Conservation (phyloP, 345 rosid species). For the Crucihimalaya himalaica region DNA sequence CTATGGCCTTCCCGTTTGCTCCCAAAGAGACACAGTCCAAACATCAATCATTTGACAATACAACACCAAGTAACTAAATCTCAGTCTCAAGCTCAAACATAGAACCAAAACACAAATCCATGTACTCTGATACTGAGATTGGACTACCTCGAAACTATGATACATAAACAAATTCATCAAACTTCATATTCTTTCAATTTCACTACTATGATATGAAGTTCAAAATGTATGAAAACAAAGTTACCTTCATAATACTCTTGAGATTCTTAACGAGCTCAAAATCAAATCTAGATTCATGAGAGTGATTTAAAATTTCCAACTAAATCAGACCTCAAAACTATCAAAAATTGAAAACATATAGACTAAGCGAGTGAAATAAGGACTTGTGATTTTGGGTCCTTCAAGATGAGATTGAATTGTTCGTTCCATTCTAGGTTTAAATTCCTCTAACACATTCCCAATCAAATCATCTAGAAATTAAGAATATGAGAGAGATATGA, state of each 20-base stretch:
- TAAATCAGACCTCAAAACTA: not conserved
- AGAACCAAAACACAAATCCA: slow-evolving; percentile 47
- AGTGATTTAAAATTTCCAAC: slow-evolving; percentile 52
- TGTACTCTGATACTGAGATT: slow-evolving; percentile 85
- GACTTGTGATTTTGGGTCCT: too few species aligned
- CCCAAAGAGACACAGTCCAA: slow-evolving; percentile 93
- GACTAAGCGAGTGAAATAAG: not conserved
- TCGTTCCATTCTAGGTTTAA: too few species aligned
- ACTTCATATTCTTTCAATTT: not conserved
- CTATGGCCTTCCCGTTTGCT: slow-evolving; percentile 86
- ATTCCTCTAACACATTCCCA: too few species aligned
- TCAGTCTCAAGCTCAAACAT: not conserved
- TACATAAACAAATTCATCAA: slow-evolving; percentile 16
- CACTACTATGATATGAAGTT: not conserved
- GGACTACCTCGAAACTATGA: slow-evolving; percentile 89
- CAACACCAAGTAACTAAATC: not conserved
- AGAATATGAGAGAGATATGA: too few species aligned
- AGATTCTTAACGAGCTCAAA: slow-evolving; percentile 91
- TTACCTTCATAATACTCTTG: slow-evolving; percentile 85
- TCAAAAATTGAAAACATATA: not conserved
- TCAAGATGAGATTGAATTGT: too few species aligned
- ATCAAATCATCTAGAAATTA: too few species aligned
- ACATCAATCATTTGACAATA: slow-evolving; percentile 72
- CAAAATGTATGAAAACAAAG: not conserved
- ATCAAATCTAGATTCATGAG: slow-evolving; percentile 56